Evolutionary conservation across 805 yeast species (phyloP), one percentile per base, ranked within the genome.

Genomic region (Hanseniaspora mollemarum): DNA sequence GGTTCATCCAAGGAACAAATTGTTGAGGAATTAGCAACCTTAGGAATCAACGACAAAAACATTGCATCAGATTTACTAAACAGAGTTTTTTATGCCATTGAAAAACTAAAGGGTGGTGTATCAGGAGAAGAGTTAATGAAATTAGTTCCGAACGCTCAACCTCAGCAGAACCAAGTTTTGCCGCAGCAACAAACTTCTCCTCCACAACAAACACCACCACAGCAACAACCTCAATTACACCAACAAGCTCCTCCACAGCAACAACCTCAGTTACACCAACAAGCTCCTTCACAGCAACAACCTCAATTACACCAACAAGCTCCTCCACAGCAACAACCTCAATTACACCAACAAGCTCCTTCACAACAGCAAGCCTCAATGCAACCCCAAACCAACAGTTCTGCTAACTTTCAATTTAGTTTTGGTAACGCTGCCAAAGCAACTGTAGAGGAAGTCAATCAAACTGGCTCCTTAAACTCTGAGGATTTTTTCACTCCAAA

Each of bases 1-100:
- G 79, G 81, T 57, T 78, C 81, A 59, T 67, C 77, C 5, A 74
- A 81, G 12, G 71, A 69, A 16, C 83, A 79, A 49, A 80, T 83
- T 32, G 72, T 74, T 18, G 66, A 65, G 18, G 92, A 83, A 59
- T 71, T 84, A 28, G 68, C 75, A 32, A 74, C 76, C 40, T 67
- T 83, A 46, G 78, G 81, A 54, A 82, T 81, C 49, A 73, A 76
- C 18, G 75, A 81, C 45, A 76, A 80, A 39, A 73, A 75, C 3
- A 76, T 76, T 6, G 76, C 81, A n/a, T 73, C 78, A 53, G 72
- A 69, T 43, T 69, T 83, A 52, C 73, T 83, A 15, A 72, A 74
- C 49, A 68, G 72, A 22, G 75, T 83, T 1, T 79, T 75, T 56
- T 65, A 70, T 37, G 87, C 83, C 15, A 52, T 36, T 28, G 43